Evolutionary conservation across 1,284 basidiomycete genomes (phyloP), one percentile per base, ranked within the genome.

Genomic region (Grifola frondosa): DNA sequence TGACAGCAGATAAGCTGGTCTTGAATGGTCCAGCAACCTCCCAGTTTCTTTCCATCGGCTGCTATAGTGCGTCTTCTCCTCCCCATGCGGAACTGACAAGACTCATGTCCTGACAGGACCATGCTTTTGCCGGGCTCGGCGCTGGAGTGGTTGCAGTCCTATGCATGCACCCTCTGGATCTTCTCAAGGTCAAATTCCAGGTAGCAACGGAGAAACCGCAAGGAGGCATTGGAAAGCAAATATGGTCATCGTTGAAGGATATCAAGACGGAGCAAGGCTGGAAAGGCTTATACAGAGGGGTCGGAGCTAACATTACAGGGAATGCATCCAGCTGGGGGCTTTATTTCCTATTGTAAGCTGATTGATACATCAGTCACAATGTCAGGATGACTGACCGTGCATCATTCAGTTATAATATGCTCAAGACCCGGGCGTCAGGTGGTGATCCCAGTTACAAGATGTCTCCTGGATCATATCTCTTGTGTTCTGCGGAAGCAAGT

Each of bases 271-370:
- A 74, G 26, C 81, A 92, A 50, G 95, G 96, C 6, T 88, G 83
- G 81, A 77, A 69, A 51, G 96, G 95, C 0, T 72, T 99, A 37
- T 98, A 98, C 66, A 80, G 96, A 46, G 96, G 96, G 10, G 71
- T 99, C 21, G 80, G 83, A 3, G 84, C 95, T 2, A 99, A 99
- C 61, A 79, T 98, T 32, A 90, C 91, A 0, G 96, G 97, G 15
- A 98, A 98, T 57, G 93, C 95, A n/a, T 84, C 88, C 6, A 95
- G 91, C 57, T 99, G 96, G 96, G 96, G 97, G 0, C 69, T 97
- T 23, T 99, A 99, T 68, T 99, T 99, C 68, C 77, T 97, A 49
- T 97, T 97, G 96, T 96, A 63, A 68, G 91, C 78, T 2, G 9
- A 6, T 8, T 13, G 3, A 19, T 9, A 3, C 37, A 34, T 24